Percentiles rank a stretch among this genome's conserved stretches.
These are phyloP conservation scores for Tricholoma saponaceum DNA, from an alignment of 768 basidiomycete genomes.

Conservation along the genomic window DNA sequence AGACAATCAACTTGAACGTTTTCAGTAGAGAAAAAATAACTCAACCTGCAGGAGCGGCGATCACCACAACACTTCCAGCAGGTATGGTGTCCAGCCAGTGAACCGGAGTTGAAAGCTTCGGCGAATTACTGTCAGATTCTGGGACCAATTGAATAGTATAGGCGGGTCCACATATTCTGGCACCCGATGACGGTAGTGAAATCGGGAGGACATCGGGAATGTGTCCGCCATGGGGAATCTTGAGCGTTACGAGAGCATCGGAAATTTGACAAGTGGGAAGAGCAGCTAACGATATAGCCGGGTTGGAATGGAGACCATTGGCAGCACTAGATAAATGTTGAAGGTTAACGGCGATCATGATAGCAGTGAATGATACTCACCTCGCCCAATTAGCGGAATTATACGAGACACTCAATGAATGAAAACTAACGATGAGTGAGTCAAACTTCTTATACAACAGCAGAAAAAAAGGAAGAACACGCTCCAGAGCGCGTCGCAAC, in stretches of 20 bases:
- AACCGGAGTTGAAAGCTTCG: slow-evolving; percentile 68
- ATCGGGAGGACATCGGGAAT: slow-evolving; percentile 69
- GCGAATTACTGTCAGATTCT: slow-evolving; percentile 51
- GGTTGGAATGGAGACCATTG: too few relatives aligned
- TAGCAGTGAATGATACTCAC: too few relatives aligned
- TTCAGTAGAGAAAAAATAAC: slow-evolving; percentile 5
- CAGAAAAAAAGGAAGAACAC: too few relatives aligned
- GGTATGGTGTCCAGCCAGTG: slow-evolving; percentile 66
- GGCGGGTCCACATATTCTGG: slow-evolving; percentile 64
- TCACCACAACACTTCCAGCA: slow-evolving; percentile 61
- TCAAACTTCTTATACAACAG: too few relatives aligned
- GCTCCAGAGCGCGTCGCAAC: too few relatives aligned
- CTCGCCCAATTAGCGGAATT: too few relatives aligned
- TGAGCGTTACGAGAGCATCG: slow-evolving; percentile 83
- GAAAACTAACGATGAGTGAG: too few relatives aligned
- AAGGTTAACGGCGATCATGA: too few relatives aligned
- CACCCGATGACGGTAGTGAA: slow-evolving; percentile 35
- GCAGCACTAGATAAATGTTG: too few relatives aligned
- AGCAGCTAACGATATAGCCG: not conserved
- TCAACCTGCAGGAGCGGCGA: slow-evolving; percentile 69
- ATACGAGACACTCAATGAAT: too few relatives aligned
- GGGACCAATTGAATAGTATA: slow-evolving; percentile 86
- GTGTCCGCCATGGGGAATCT: slow-evolving; percentile 64
- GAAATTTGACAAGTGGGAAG: slow-evolving; percentile 80
- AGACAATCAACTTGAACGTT: slow-evolving; percentile 12